Evolutionary conservation across 148 eudicot species (phyloP), one percentile per base, ranked within the genome.

Genomic region (Polygonum maritimum): DNA sequence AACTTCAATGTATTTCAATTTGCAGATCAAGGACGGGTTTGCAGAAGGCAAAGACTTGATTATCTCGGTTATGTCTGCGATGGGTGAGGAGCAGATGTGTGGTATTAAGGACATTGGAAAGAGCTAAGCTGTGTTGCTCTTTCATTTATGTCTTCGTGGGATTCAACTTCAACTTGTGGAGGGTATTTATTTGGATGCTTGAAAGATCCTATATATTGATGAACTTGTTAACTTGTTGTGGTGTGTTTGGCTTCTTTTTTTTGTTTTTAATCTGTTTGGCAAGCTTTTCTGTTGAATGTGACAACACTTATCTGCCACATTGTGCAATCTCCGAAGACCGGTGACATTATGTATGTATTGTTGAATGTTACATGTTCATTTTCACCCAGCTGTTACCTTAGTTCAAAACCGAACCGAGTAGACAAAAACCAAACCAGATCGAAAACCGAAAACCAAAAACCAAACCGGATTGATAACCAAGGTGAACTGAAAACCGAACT

Each of bases 71-170:
- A 78, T 78, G 84, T 81, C 80, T 15, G 83, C 83, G 3, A 81
- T 81, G 83, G 83, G 83, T n/a, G 83, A 81, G 44, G 83, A 81
- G 81, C 84, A 81, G 81, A 81, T 82, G 13, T 78, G 81, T 49
- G 84, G 79, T 18, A 74, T 82, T 58, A 82, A 82, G 74, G 84
- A 82, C 71, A 78, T 82, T 26, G 74, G 74, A 21, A 71, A 71
- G 74, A 45, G n/a, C 21, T 26, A 33, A 63, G 39, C 16, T 63
- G 21, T 57, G 33, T 57, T n/a, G 0, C 31, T 55, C 10, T 55
- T 48, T 3, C 62, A n/a, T 48, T 3, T 26, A n/a, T 55, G 62
- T n/a, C 52, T 48, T n/a, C 62, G 1, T 60, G 35, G 69, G 15
- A 11, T 60, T 21, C 9, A 31, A 9, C 2, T 31, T 63, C 40